These are phyloP conservation scores for Nigrospora oryzae DNA, from an alignment of 2,329 filamentous ascomycete species.

Conservation along the genomic window DNA sequence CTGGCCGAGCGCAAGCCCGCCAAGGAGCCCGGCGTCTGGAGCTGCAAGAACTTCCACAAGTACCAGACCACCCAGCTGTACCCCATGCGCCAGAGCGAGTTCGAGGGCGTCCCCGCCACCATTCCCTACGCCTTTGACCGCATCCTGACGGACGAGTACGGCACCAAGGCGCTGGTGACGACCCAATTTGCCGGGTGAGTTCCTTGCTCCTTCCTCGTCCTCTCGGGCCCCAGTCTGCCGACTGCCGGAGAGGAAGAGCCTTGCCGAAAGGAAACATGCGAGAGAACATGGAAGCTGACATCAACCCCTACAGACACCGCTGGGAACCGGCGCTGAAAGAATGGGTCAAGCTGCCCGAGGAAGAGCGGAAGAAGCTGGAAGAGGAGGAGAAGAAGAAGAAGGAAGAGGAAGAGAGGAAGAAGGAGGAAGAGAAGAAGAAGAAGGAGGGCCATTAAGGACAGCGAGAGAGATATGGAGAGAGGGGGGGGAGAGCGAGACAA, in stretches of 20 bases:
- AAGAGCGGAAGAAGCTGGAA: constrained; percentile 10
- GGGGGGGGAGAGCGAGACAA: no score
- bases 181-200: constrained; percentile 57
- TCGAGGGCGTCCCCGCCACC: constrained; percentile 63
- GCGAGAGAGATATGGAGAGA: no score
- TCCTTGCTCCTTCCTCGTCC: constrained; percentile 2
- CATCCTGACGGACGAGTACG: constrained; percentile 59
- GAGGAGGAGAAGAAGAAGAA: constrained; percentile 3
- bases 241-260: no score
- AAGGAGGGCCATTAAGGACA: no score
- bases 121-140: constrained; percentile 63
- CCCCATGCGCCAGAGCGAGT: constrained; percentile 64
- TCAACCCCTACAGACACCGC: constrained; percentile 31
- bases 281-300: neutral
- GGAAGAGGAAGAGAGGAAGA: no score
- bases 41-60: constrained; percentile 72
- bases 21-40: constrained; percentile 57
- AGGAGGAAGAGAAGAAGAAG: neutral
- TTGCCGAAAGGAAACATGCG: no score
- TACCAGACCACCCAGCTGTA: constrained; percentile 67
- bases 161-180: constrained; percentile 47
- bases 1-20: constrained; percentile 58
- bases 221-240: neutral
- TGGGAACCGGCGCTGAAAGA: constrained; percentile 51
- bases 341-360: constrained; percentile 42